Conservation (phyloP, 805 yeast genomes). For the Kregervanrija fluxuum region DNA sequence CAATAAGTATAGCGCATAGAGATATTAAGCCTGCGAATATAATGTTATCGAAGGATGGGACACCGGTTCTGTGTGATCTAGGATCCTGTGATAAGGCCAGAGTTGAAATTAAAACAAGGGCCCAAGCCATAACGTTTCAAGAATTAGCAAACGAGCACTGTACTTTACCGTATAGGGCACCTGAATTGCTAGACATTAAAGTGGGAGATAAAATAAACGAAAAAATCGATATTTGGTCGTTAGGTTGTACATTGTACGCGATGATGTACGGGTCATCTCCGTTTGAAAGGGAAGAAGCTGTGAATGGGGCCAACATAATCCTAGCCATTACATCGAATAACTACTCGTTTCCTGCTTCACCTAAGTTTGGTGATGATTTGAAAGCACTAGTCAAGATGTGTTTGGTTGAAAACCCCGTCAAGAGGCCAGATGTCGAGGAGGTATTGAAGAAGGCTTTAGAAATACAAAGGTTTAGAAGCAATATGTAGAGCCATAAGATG, state of each 20-base stretch:
- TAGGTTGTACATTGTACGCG: constrained; percentile 79
- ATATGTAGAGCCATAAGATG: too few relatives aligned
- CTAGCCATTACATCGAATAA: constrained; percentile 68
- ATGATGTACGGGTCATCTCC: constrained; percentile 78
- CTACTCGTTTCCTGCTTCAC: constrained; percentile 46
- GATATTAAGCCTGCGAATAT: constrained; percentile 88
- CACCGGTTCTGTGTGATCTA: constrained; percentile 75
- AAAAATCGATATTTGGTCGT: constrained; percentile 82
- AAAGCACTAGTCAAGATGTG: constrained; percentile 53
- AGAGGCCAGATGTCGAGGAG: constrained; percentile 59
- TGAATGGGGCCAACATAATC: constrained; percentile 74
- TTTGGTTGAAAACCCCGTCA: constrained; percentile 49
- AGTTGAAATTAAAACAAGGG: constrained; percentile 45
- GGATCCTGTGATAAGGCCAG: constrained; percentile 73
- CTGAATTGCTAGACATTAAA: constrained; percentile 76
- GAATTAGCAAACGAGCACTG: constrained; percentile 82
- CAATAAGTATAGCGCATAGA: constrained; percentile 71
- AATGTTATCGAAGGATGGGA: constrained; percentile 66
- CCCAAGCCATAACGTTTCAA: constrained; percentile 67
- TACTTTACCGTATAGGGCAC: constrained; percentile 82
- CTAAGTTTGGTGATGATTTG: constrained; percentile 48
- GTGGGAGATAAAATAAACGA: constrained; percentile 62
- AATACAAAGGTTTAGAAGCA: constrained; percentile 19
- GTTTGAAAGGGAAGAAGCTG: constrained; percentile 74
- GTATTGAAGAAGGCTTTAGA: constrained; percentile 45